Percentiles rank a stretch among this genome's conserved stretches.
These are phyloP conservation scores for Syzygium grande DNA, from an alignment of 345 rosid genomes.

Conservation along the genomic window DNA sequence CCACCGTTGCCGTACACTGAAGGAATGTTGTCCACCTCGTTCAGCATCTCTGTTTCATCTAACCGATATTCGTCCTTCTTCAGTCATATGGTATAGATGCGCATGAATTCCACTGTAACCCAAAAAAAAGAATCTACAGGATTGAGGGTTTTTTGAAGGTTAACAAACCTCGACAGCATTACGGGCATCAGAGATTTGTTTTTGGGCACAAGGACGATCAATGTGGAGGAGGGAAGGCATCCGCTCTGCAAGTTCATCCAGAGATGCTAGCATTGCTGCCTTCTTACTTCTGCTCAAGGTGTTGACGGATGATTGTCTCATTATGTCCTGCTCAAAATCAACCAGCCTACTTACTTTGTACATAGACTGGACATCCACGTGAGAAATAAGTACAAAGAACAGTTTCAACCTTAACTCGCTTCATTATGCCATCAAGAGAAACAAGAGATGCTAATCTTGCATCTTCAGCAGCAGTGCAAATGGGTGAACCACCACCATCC, in stretches of 20 bases:
- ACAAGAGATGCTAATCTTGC: conserved; percentile 36
- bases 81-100: not conserved
- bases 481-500: conserved; percentile 54
- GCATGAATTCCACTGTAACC: not conserved
- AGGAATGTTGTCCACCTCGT: too few relatives aligned
- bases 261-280: conserved; percentile 55
- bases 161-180: conserved; percentile 57
- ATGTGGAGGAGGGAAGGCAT: conserved; percentile 96
- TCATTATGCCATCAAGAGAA: conserved; percentile 82
- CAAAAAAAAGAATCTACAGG: not conserved
- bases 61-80: not conserved
- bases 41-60: too few relatives aligned
- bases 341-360: not conserved
- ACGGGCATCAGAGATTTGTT: conserved; percentile 74
- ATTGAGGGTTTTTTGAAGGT: not conserved
- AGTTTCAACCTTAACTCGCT: conserved; percentile 77
- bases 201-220: conserved; percentile 89
- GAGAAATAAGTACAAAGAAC: not conserved
- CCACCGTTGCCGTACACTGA: too few relatives aligned
- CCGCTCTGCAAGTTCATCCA: conserved; percentile 72
- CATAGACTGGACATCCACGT: not conserved
- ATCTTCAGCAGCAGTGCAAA: conserved; percentile 17
- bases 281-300: conserved; percentile 72
- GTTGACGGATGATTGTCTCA: conserved; percentile 64
- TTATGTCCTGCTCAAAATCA: conserved; percentile 53